phyloP scores from a whole-genome alignment of 345 rosid genomes.

The Eucalyptus melliodora region DNA sequence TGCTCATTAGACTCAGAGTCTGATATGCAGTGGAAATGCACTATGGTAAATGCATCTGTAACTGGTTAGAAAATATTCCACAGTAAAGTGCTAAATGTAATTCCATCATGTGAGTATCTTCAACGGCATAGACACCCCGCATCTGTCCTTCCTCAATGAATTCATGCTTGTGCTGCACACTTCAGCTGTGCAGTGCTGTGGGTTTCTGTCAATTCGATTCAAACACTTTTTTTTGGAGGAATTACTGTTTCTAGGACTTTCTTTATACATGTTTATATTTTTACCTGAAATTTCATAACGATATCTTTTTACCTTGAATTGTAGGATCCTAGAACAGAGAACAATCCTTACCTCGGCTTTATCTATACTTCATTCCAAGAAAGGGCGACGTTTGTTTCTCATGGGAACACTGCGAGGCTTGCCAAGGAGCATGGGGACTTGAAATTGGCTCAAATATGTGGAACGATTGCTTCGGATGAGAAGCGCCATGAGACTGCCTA shows the following conservation, averaged over 20 bases:
- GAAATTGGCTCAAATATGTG: constrained; percentile 85
- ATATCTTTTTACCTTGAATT: not conserved
- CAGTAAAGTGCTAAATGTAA: not conserved
- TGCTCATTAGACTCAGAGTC: not conserved
- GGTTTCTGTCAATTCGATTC: not conserved
- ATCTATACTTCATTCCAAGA: constrained; percentile 97
- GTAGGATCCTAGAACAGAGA: constrained; percentile 79
- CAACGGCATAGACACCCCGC: not conserved
- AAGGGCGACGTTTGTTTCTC: constrained; percentile 93
- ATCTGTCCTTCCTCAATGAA: not conserved
- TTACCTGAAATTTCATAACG: not conserved
- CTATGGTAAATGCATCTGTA: not conserved
- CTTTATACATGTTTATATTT: not conserved
- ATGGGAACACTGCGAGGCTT: constrained; percentile 85
- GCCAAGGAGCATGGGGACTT: constrained; percentile 80
- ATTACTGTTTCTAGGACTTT: not conserved
- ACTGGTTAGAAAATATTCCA: not conserved
- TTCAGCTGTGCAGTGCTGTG: not conserved
- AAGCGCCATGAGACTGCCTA: constrained; percentile 95
- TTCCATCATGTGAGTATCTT: not conserved
- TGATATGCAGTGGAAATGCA: not conserved
- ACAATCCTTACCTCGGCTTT: constrained; percentile 82
- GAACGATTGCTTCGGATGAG: constrained; percentile 82
- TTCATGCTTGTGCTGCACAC: not conserved
- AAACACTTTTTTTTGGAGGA: not conserved